Base-by-base conservation (phyloP, 345 rosid species). In the Abelmoschus esculentus region DNA sequence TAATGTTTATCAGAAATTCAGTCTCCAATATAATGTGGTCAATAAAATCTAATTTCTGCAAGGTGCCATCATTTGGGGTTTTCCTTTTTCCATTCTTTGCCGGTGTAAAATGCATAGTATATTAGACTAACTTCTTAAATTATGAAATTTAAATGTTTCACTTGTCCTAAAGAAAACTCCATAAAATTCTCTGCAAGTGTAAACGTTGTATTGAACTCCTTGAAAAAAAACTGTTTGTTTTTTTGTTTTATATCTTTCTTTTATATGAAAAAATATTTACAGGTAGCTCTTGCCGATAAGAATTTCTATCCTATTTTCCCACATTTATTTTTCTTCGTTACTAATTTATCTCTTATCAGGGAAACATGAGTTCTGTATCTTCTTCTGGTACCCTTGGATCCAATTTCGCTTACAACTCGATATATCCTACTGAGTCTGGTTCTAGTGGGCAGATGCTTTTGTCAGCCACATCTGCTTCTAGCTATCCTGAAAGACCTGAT, bases 401-500 rank as follows among this genome's bases (percentile, higher is more conserved):
- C 70, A 81, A 76, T 74, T 72, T 70, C 3, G 60, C 79, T 61
- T 88, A 84, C 72, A 77, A 77, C 82, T 57, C 81, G 56, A 76
- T 80, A 66, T 73, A 73, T 76, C 89, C 81, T 70, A 72, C 70
- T 6, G 93, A 88, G 26, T 83, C 80, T 0, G 83, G 87, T 72
- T 79, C 90, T 34, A 74, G 78, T 66, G 87, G 82, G 53, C 85
- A 84, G 52, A 67, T 79, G 50, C 79, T 81, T 34, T 70, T 81
- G 67, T 71, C 76, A 68, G 63, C 83, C 74, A 46, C 83, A 69
- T 26, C 66, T 18, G 69, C 53, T 75, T 47, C 73, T 60, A 78
- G 70, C 83, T 74, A 83, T n/a, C 82, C 93, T 3, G 86, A 86
- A 77, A 85, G 85, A 78, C 85, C 90, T 67, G 89, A 85, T 73